Evolutionary conservation across 306 rosid genomes (phyloP).

Genomic region (Corylus heterophylla): DNA sequence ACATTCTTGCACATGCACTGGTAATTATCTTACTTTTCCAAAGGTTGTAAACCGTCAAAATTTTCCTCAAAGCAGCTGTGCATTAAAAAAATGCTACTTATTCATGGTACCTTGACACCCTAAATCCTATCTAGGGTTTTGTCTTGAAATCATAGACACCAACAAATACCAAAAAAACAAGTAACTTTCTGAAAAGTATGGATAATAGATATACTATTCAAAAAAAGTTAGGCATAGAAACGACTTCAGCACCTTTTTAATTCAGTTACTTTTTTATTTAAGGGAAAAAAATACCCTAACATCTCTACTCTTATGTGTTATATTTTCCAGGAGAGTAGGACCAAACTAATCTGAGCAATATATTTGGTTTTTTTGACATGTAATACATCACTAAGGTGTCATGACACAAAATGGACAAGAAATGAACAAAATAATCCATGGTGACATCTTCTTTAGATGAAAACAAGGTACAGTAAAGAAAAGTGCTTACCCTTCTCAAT

Average conservation of each 20-base stretch:
- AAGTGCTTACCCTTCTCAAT: conserved; percentile 72
- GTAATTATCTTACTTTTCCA: neutral
- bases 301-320: neutral
- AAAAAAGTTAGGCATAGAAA: neutral
- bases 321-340: neutral
- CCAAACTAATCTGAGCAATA: neutral
- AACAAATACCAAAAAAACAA: neutral
- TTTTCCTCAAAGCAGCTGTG: neutral
- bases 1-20: neutral
- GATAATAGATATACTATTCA: neutral
- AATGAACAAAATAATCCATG: conserved; percentile 11
- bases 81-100: neutral
- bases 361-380: neutral
- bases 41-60: neutral
- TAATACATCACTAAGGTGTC: neutral
- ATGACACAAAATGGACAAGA: conserved; percentile 20
- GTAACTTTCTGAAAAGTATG: neutral
- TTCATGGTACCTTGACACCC: neutral
- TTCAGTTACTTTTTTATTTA: neutral
- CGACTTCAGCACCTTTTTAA: neutral
- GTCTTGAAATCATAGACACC: neutral
- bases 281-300: neutral
- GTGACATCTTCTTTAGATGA: conserved; percentile 1
- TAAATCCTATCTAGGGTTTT: neutral
- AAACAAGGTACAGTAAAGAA: conserved; percentile 12